Base-by-base conservation (phyloP, 192 early-diverging fungal species). In the Coemansia aciculifera region DNA sequence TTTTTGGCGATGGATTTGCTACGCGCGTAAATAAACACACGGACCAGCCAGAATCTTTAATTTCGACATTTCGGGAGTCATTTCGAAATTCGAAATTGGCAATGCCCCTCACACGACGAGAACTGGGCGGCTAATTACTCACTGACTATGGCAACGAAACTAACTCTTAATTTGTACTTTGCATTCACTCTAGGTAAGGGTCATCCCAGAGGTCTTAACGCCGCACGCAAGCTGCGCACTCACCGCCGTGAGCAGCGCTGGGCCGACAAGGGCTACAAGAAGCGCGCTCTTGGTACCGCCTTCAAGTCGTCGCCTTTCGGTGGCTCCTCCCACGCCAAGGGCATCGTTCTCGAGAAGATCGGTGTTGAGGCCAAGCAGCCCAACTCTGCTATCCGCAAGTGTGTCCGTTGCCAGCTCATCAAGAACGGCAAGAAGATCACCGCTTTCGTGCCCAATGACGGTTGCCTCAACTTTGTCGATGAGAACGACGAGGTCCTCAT, bases 391-490 rank as follows among this genome's bases (percentile, higher is more conserved):
- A 99, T 99, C 92, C 95, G 98, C 87, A 99, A 99, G 90, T 98
- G 96, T 88, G 95, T 99, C 73, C 95, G 98, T 94, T 97, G 96
- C 73, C 98, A 99, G 89, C 90, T 99, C 73, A 98, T 99, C 91
- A 99, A 99, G 92, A 99, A 99, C 92, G 95, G 93, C 83, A 99
- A 99, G 93, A 99, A 98, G 92, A 91, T 99, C 83, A 97, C 98
- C 65, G 98, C 98, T 78, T 99, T 99, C 88, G 98, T 99, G 66
- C 98, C 98, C 81, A 98, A 97, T 86, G 98, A 99, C 87, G 98
- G 98, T 96, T 99, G 98, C 86, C 88, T 99, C 83, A 99, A 98
- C 95, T 99, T 90, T 86, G 94, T 99, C 79, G 98, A 99, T 76
- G 98, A 99, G 81, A 99, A 99, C 92, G 97, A 99, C 89, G 98